These are phyloP conservation scores for Fomes fomentarius DNA, from an alignment of 1,284 basidiomycete species.

Conservation along the genomic window DNA sequence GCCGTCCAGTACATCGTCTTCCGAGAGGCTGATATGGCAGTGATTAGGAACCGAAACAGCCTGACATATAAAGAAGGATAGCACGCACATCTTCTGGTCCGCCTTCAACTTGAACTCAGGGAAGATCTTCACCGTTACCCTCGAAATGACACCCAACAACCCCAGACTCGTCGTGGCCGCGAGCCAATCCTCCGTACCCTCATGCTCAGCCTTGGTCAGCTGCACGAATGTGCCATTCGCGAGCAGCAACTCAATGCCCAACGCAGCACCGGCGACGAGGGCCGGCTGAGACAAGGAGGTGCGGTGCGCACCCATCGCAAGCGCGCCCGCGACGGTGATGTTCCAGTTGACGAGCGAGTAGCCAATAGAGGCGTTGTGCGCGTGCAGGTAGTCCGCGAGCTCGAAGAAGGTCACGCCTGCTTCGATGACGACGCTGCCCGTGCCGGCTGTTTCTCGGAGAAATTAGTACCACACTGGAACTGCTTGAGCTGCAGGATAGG, in stretches of 20 bases:
- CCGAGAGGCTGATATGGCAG: background rate
- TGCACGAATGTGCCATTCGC: too few relatives aligned
- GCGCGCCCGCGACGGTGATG: background rate
- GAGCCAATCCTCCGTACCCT: background rate
- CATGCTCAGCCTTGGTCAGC: background rate
- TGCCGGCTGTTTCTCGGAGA: background rate
- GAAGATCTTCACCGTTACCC: background rate
- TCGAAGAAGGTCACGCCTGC: background rate
- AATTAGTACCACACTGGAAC: too few relatives aligned
- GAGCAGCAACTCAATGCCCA: too few relatives aligned
- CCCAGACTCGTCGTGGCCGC: background rate
- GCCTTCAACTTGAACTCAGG: background rate
- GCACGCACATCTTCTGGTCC: background rate
- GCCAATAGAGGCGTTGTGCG: background rate
- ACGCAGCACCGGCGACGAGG: background rate
- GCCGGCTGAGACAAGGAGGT: background rate
- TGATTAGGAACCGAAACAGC: background rate
- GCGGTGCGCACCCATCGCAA: background rate
- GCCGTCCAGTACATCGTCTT: background rate
- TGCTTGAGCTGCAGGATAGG: too few relatives aligned
- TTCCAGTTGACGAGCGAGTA: slow-evolving; percentile 2
- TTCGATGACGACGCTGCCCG: background rate
- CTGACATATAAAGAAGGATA: background rate
- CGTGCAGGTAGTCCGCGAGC: background rate
- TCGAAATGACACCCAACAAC: background rate